A percentile compares a stretch with the other conserved stretches of the same genome.
Evolutionary conservation across 768 basidiomycete species (phyloP).

Genomic region (Kwoniella dejecticola): DNA sequence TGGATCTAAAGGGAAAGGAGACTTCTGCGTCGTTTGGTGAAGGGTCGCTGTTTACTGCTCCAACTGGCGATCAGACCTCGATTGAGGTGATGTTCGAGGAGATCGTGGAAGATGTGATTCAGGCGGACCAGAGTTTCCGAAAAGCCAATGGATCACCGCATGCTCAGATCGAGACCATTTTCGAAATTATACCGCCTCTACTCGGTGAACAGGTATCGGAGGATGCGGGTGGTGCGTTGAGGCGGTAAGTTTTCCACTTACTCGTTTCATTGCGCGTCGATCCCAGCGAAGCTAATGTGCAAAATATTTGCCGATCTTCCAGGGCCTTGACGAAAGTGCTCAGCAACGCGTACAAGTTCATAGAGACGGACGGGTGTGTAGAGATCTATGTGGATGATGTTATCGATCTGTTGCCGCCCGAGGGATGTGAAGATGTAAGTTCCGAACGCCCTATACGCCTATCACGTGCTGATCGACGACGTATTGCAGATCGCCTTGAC

Average conservation of each 20-base stretch:
- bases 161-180: conserved; percentile 43
- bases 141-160: conserved; percentile 29
- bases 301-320: not conserved
- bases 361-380: conserved; percentile 49
- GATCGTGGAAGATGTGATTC: conserved; percentile 34
- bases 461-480: no score
- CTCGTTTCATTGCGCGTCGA: no score
- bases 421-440: conserved; percentile 45
- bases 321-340: conserved; percentile 46
- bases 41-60: conserved; percentile 8
- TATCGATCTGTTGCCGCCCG: conserved; percentile 31
- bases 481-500: conserved; percentile 32
- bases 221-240: conserved; percentile 45
- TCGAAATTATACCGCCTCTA: conserved; percentile 48
- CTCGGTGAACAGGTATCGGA: conserved; percentile 47
- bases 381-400: conserved; percentile 45
- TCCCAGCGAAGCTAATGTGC: not conserved
- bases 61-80: conserved; percentile 21
- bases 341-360: conserved; percentile 50
- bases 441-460: no score
- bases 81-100: conserved; percentile 49
- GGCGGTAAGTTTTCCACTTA: conserved; percentile 29
- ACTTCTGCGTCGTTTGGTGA: conserved; percentile 6
- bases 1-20: conserved; percentile 44
- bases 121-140: conserved; percentile 33